These are phyloP conservation scores for Ogataea salicorniae DNA, from an alignment of 805 yeast species.

Conservation along the genomic window DNA sequence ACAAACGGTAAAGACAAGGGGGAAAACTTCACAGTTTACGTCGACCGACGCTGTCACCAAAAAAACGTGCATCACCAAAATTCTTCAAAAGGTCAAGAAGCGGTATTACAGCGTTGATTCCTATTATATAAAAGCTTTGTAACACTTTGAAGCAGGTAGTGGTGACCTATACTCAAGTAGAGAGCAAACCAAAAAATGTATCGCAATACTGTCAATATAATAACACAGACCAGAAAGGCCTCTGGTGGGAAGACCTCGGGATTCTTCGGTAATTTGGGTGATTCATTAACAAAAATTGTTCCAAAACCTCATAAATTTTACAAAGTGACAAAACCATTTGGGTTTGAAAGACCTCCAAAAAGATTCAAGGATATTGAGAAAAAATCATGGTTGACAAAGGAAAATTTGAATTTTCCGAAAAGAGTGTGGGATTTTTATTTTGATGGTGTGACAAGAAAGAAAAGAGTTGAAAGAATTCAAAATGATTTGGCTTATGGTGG, in stretches of 20 bases:
- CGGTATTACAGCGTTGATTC: no score
- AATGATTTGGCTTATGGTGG: constrained; percentile 63
- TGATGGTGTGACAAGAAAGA: constrained; percentile 33
- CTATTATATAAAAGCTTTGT: no score
- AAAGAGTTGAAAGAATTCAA: constrained; percentile 37
- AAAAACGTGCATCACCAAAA: no score
- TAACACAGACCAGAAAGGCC: constrained; percentile 19
- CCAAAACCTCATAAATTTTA: constrained; percentile 31
- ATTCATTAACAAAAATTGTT: constrained; percentile 26
- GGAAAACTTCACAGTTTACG: no score
- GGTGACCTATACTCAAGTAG: no score
- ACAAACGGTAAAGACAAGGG: no score
- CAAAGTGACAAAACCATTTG: constrained; percentile 30
- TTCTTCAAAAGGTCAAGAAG: no score
- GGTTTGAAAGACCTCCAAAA: constrained; percentile 26
- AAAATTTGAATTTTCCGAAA: constrained; percentile 27
- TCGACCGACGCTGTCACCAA: no score
- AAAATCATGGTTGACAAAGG: constrained; percentile 20
- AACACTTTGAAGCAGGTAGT: no score
- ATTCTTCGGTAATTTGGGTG: constrained; percentile 30
- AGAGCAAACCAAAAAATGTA: constrained; percentile 3
- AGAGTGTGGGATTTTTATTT: constrained; percentile 31
- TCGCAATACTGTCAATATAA: constrained; percentile 1
- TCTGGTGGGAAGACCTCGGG: constrained; percentile 14
- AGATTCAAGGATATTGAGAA: constrained; percentile 17